These are phyloP conservation scores for Lunularia cruciata DNA, from an alignment of 225 moss, liverwort and hornwort species.

Conservation along the genomic window DNA sequence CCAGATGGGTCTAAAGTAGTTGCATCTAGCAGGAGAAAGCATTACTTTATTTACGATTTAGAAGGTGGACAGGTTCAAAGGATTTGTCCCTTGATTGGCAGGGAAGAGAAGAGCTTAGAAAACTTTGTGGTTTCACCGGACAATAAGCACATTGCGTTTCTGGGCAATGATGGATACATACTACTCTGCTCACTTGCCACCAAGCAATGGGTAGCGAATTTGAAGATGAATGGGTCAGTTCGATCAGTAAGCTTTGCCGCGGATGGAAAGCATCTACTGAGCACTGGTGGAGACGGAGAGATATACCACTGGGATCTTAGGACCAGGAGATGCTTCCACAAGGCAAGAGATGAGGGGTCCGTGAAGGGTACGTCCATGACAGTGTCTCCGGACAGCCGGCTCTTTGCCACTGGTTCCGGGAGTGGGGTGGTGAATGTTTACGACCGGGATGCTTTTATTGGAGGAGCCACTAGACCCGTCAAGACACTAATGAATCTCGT, in stretches of 20 bases:
- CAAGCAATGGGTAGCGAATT: constrained; percentile 72
- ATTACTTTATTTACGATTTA: constrained; percentile 74
- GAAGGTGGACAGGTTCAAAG: constrained; percentile 81
- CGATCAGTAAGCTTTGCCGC: constrained; percentile 69
- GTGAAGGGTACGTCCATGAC: constrained; percentile 61
- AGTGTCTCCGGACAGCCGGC: constrained; percentile 65
- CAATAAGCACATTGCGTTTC: constrained; percentile 71
- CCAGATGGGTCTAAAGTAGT: constrained; percentile 85
- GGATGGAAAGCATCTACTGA: constrained; percentile 70
- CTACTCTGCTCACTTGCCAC: constrained; percentile 74
- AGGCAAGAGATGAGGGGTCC: constrained; percentile 78
- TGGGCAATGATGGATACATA: constrained; percentile 86
- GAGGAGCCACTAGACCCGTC: constrained; percentile 65
- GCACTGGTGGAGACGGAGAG: constrained; percentile 82
- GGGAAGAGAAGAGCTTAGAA: constrained; percentile 85
- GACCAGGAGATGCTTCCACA: constrained; percentile 80
- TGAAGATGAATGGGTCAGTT: constrained; percentile 93
- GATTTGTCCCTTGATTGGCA: constrained; percentile 71
- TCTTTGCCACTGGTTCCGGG: constrained; percentile 84
- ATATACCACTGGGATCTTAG: constrained; percentile 94
- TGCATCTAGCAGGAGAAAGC: constrained; percentile 73
- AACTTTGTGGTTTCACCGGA: constrained; percentile 80
- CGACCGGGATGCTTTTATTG: constrained; percentile 67
- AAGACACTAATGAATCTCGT: constrained; percentile 83
- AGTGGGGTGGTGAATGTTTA: constrained; percentile 93